Evolutionary conservation across 108 stramenopile species (phyloP), one percentile per base, ranked within the genome.

Genomic region (Schizochytrium sp.): DNA sequence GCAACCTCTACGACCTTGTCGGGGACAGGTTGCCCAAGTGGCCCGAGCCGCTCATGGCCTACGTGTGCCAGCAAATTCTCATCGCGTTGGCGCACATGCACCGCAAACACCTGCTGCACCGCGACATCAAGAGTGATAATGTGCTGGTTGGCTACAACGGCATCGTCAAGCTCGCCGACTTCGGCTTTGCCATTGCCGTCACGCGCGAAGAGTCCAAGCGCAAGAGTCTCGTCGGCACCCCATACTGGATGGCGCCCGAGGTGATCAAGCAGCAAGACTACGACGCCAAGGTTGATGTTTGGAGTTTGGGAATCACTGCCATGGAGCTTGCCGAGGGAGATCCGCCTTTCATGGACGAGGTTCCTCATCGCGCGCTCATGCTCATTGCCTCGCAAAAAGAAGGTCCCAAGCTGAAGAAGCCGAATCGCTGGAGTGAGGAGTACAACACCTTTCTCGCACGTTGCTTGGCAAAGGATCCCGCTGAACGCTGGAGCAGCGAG

Each of bases 211-310:
- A 92, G 55, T 58, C 47, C 25, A 94, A 93, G 72, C 91, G 94
- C 44, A 92, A 60, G 1, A 90, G 90, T 14, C 93, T 94, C 5
- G 94, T 94, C 41, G 95, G 95, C 18, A 95, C 95, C 72, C 94
- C 93, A 23, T 94, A 93, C 59, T 95, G 95, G 95, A 95, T 95
- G 95, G 95, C 95, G 0, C 95, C 95, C 18, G 95, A 95, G 89
- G 89, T 95, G 23, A 94, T 95, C 45, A 89, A 90, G 91, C 92
- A 92, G 21, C 87, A 91, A 28, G 91, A 92, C 57, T 94, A 94
- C 91, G 94, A 93, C 72, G 91, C 45, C 25, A 93, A 94, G 93
- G 94, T 95, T 59, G 95, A 95, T 87, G 88, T 95, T 34, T 95
- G 95, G 95, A 91, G 90, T 25, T 72, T 94, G 63, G 95, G 94